Base-by-base conservation (phyloP, 2,329 filamentous ascomycete genomes). In the Epichloe gansuensis region DNA sequence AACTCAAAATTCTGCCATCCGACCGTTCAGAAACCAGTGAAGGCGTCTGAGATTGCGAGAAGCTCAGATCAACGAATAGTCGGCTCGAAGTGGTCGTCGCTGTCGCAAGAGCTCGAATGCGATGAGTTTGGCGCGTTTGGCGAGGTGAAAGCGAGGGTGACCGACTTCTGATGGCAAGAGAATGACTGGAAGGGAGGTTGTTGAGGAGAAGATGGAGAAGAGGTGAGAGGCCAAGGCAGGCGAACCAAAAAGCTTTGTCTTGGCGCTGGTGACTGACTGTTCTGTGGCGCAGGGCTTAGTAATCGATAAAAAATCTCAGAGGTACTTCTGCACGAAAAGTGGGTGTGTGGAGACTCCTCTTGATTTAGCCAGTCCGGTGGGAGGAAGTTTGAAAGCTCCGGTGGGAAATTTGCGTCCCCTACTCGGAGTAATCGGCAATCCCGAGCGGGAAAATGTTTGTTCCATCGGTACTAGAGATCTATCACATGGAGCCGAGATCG, bases 11-110 rank as follows among this genome's bases (percentile, higher is more conserved):
- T 61, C 59, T 64, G 63, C 63, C 62, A 54, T 60, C 64, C 65
- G 64, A 66, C 66, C 61, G 66, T 67, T 70, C 67, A 49, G 65
- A 63, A 73, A 80, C 79, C 78, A 82, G 73, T 79, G 61, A 82
- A 82, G 79, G 80, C 72, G 74, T 82, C 79, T 73, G 73, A 66
- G 63, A 59, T 57, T 58, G 60, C 57, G 52, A 54, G 55, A 60
- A 60, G 17, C 59, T 59, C 65, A 68, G 64, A 68, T 60, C 65
- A 65, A 56, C 57, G 64, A 68, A 64, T 55, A 64, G 64, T 68
- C 65, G 65, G 66, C 63, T 61, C 55, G 60, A 65, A 66, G 61
- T 59, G 60, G 59, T 61, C 54, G 59, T 55, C 58, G 56, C 58
- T 51, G 55, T 60, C 59, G 58, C 41, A n/a, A 17, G 13, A 17